These are phyloP conservation scores for Eucalyptus melliodora DNA, from an alignment of 345 rosid genomes.

Conservation along the genomic window DNA sequence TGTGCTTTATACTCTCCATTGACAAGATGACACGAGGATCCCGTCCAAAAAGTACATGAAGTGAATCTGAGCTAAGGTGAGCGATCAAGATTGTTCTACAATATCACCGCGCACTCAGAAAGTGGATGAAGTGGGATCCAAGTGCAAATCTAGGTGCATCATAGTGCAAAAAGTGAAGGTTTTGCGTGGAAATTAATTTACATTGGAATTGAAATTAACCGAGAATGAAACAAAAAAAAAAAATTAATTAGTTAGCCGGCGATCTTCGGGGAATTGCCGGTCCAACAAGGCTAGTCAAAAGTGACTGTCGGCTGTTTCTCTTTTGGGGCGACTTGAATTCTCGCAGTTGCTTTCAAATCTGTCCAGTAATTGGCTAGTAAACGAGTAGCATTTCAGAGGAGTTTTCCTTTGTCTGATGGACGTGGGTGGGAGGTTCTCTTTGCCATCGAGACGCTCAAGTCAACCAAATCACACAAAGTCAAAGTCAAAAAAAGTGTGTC, in stretches of 20 bases:
- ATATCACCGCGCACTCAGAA: not conserved
- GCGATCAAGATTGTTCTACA: not conserved
- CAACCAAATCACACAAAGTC: not conserved
- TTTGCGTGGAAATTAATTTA: not conserved
- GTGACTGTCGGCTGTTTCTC: not conserved
- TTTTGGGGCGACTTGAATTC: not conserved
- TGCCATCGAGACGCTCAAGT: not conserved
- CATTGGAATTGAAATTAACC: not conserved
- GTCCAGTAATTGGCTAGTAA: no score
- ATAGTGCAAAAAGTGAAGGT: not conserved
- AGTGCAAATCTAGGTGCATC: not conserved
- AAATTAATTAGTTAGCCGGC: not conserved
- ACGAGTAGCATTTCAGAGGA: not conserved
- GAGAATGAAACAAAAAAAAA: not conserved
- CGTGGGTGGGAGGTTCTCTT: not conserved
- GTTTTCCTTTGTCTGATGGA: not conserved
- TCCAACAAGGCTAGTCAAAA: not conserved
- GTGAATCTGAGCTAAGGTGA: no score
- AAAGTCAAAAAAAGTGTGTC: not conserved
- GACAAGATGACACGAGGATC: no score
- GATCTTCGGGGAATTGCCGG: not conserved
- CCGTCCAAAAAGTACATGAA: no score
- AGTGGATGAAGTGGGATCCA: not conserved
- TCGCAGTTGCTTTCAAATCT: not conserved
- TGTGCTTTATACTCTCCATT: no score